These are phyloP conservation scores for Omphalea diandra DNA, from an alignment of 441 rosid species.

Conservation along the genomic window DNA sequence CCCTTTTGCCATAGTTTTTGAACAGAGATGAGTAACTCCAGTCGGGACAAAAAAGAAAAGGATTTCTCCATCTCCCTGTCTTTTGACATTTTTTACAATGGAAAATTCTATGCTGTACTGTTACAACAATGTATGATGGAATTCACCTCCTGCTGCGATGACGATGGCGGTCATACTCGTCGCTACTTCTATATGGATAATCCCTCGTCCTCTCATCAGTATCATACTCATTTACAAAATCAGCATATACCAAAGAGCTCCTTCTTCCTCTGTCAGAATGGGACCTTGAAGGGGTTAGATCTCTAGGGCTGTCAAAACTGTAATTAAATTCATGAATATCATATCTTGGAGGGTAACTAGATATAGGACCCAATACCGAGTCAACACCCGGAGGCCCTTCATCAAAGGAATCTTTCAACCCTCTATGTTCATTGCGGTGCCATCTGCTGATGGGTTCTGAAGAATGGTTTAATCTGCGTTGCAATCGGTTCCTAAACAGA, in stretches of 20 bases:
- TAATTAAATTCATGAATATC: conserved; percentile 36
- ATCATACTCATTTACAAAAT: conserved; percentile 28
- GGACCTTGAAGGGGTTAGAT: conserved; percentile 38
- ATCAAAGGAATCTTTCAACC: conserved; percentile 36
- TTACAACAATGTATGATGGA: conserved; percentile 5
- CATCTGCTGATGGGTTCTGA: conserved; percentile 44
- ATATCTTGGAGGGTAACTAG: conserved; percentile 61
- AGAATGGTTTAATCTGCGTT: conserved; percentile 35
- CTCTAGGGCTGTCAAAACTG: conserved; percentile 29
- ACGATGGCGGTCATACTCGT: conserved; percentile 28
- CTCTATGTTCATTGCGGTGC: conserved; percentile 42
- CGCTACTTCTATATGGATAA: conserved; percentile 18
- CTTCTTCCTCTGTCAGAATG: conserved; percentile 42
- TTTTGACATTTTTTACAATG: background rate
- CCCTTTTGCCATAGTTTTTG: background rate
- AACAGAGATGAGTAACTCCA: background rate
- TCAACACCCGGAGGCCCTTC: conserved; percentile 57
- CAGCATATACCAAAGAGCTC: conserved; percentile 38
- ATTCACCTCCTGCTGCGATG: conserved; percentile 39
- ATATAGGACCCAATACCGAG: conserved; percentile 31
- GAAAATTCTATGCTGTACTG: conserved; percentile 9
- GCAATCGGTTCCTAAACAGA: conserved; percentile 33
- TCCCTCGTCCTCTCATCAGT: conserved; percentile 28
- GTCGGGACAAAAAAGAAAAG: no score
- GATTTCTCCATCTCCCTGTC: background rate